Base-by-base conservation (phyloP, 225 moss, liverwort and hornwort genomes). In the Neckera pumila region DNA sequence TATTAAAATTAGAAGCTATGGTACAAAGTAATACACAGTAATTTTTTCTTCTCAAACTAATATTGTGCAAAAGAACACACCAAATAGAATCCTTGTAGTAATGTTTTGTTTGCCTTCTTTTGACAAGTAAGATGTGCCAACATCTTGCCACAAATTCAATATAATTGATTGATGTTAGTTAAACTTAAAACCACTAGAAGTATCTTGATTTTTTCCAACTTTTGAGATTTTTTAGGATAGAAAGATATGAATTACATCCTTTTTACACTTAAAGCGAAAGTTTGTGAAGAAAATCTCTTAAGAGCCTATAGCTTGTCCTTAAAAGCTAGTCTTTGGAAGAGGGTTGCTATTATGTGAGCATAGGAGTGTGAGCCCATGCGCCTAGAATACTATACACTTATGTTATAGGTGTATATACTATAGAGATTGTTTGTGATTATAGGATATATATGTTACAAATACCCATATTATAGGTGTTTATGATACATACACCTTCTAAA, bases 251-350 rank as follows among this genome's bases (percentile, higher is more conserved):
- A 66, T 20, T 36, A 12, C 7, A n/a, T n/a, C n/a, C 21, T 21
- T 18, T 20, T 20, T 19, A 19, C 3, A 0, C 6, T 34, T 3
- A 65, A 36, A 19, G 6, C 2, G 0, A 66, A 1, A 36, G 20
- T 6, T n/a, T 66, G 20, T 20, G 17, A 66, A 66, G 17, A 36
- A n/a, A 67, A 67, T n/a, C 6, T n/a, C 9, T n/a, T 20, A 66
- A 36, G 36, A 20, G 20, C 11, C 20, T 36, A 20, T 20, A 20
- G 2, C 6, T 66, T 66, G 36, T 11, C 36, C 1, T 64, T 64
- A 18, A 31, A 65, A n/a, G 7, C 2, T 21, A 22, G n/a, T n/a
- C n/a, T n/a, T n/a, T n/a, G n/a, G n/a, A n/a, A n/a, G n/a, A n/a
- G n/a, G n/a, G n/a, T n/a, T n/a, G n/a, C n/a, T n/a, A n/a, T n/a